Evolutionary conservation across 148 eudicot genomes (phyloP), one percentile per base, ranked within the genome.

Genomic region (Salicornia ramosissima): DNA sequence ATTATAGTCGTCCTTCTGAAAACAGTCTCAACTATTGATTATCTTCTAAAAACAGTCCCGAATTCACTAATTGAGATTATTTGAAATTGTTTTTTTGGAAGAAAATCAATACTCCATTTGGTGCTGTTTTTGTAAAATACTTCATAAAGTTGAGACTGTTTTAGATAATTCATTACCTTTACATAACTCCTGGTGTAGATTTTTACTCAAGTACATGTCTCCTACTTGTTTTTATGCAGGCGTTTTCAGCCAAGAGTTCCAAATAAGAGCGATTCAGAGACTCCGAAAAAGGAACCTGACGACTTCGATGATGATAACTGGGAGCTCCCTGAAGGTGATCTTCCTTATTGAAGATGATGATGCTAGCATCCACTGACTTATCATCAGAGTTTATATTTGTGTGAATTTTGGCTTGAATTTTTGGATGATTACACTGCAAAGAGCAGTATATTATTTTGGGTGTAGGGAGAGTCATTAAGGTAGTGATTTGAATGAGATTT

Each of bases 261-360:
- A 18, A 69, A 71, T 52, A 69, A 68, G 55, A 78, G 79, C n/a
- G 25, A 33, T 29, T 43, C 62, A 16, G 81, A 77, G 59, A 28
- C 21, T 22, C 36, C 74, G 26, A 78, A 67, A 43, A 84, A 82
- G 77, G 60, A 60, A 30, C 59, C 22, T 6, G 58, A 75, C 24
- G 74, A 76, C 25, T 72, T 76, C 15, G 87, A 84, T 16, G 58
- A 75, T 63, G 90, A 86, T 75, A 84, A 86, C 43, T 86, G 90
- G 90, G 90, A 86, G 22, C 75, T 80, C 59, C 71, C 83, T 29
- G 83, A 82, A 69, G 83, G 78, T 2, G 77, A 73, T 53, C 70
- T 85, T 30, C 86, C 86, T 42, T 78, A 77, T 61, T 78, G 73
- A 75, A 25, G 29, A 36, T 39, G 43, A 47, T 13, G 49, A 40